These are phyloP conservation scores for Setaria italica DNA, from an alignment of 202 grass and related monocot species.

Conservation along the genomic window DNA sequence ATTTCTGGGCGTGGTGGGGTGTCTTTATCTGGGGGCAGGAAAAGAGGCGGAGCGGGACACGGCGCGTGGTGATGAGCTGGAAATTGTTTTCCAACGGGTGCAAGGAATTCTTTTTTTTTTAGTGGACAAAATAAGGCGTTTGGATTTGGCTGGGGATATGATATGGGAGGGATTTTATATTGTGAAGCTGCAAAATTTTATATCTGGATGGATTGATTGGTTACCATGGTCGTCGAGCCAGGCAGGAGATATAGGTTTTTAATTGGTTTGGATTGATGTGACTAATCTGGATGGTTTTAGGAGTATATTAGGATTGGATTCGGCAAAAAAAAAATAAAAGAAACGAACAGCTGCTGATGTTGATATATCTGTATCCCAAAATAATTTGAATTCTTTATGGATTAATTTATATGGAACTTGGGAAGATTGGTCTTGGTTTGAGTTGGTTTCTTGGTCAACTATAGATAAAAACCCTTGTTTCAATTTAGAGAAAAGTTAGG, in stretches of 20 bases:
- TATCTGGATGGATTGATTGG: too few species aligned
- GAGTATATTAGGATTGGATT: background rate
- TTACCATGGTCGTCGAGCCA: too few species aligned
- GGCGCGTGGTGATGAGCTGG: slow-evolving; percentile 1
- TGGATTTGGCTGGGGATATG: background rate
- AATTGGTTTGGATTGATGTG: background rate
- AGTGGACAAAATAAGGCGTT: background rate
- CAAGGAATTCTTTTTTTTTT: background rate
- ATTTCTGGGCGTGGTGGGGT: background rate
- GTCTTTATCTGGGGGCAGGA: slow-evolving; percentile 44
- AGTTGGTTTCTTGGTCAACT: background rate
- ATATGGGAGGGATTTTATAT: background rate
- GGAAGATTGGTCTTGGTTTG: background rate
- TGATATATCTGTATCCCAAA: background rate
- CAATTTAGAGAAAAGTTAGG: too few species aligned
- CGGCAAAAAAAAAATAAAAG: too few species aligned
- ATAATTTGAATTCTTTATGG: background rate
- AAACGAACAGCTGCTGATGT: background rate
- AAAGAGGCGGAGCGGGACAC: background rate
- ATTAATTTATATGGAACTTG: too few species aligned
- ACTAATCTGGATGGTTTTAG: background rate
- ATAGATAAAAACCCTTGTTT: too few species aligned
- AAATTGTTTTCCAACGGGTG: background rate
- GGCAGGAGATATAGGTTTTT: background rate
- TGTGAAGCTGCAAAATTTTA: too few species aligned